A percentile compares a stretch with the other conserved stretches of the same genome.
These are phyloP conservation scores for Penicillium desertorum DNA, from an alignment of 495 filamentous ascomycete species.

Conservation along the genomic window DNA sequence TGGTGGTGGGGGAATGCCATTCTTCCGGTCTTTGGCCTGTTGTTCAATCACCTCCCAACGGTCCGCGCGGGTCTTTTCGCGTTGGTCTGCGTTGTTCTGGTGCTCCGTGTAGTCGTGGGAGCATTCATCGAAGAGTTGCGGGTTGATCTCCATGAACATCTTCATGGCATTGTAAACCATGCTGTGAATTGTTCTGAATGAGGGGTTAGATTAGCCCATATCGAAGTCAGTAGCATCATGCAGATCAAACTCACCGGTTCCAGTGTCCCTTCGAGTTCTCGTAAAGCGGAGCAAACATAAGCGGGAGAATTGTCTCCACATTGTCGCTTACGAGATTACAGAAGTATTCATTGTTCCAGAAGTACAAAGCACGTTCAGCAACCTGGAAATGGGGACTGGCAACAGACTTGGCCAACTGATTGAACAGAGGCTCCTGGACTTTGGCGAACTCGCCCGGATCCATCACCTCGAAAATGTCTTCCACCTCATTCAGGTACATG, in stretches of 20 bases:
- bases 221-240: background rate
- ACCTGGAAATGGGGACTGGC: conserved; percentile 99
- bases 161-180: conserved; percentile 99
- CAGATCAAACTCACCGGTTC: conserved; percentile 73
- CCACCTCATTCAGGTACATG: conserved; percentile 99
- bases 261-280: conserved; percentile 99
- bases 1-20: conserved; percentile 47
- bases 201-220: conserved; percentile 24
- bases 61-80: conserved; percentile 69
- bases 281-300: conserved; percentile 98
- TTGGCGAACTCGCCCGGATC: conserved; percentile 98
- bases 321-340: conserved; percentile 99
- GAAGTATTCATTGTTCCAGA: conserved; percentile 99
- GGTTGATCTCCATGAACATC: conserved; percentile 99
- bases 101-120: conserved; percentile 97
- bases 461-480: conserved; percentile 99
- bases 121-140: conserved; percentile 97
- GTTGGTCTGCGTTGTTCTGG: conserved; percentile 80
- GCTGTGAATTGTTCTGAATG: conserved; percentile 87
- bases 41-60: conserved; percentile 87
- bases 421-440: conserved; percentile 95
- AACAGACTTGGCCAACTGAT: conserved; percentile 95
- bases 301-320: conserved; percentile 94
- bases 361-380: conserved; percentile 94
- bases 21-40: conserved; percentile 66